A percentile compares a stretch with the other conserved stretches of the same genome.
Evolutionary conservation across 2,329 filamentous ascomycete genomes (phyloP).

Genomic region (Orbilia oligospora): DNA sequence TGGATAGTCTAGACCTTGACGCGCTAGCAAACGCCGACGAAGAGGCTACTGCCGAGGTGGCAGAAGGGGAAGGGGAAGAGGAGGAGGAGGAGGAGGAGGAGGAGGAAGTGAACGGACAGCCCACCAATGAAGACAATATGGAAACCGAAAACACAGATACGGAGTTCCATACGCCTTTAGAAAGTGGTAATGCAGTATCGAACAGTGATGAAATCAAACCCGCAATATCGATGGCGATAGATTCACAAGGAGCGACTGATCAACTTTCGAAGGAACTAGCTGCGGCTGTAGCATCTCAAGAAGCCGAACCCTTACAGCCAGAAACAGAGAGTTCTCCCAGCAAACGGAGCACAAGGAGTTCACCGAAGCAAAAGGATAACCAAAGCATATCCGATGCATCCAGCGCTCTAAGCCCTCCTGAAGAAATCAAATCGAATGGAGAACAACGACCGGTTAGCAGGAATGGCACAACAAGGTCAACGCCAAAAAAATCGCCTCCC

Average conservation of each 20-base stretch:
- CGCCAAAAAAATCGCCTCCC: conserved; percentile 49
- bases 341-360: conserved; percentile 35
- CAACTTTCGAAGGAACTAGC: conserved; percentile 46
- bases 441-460: conserved; percentile 18
- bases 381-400: not conserved
- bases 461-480: conserved; percentile 16
- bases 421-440: conserved; percentile 18
- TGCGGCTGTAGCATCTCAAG: conserved; percentile 9
- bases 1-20: conserved; percentile 44
- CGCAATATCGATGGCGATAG: conserved; percentile 14
- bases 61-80: too few relatives aligned
- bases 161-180: conserved; percentile 48
- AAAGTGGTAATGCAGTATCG: conserved; percentile 7
- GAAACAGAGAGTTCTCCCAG: conserved; percentile 26
- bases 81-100: too few relatives aligned
- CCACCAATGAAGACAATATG: conserved; percentile 38
- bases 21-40: conserved; percentile 1
- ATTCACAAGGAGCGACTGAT: conserved; percentile 18
- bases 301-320: not conserved
- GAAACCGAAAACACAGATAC: conserved; percentile 51
- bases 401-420: conserved; percentile 2
- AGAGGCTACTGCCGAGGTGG: not conserved
- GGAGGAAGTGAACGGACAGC: not conserved
- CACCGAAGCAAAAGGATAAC: conserved; percentile 39
- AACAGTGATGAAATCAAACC: conserved; percentile 3